phyloP scores from a whole-genome alignment of 805 yeast species.

The Cyberlindnera xylosilytica region DNA sequence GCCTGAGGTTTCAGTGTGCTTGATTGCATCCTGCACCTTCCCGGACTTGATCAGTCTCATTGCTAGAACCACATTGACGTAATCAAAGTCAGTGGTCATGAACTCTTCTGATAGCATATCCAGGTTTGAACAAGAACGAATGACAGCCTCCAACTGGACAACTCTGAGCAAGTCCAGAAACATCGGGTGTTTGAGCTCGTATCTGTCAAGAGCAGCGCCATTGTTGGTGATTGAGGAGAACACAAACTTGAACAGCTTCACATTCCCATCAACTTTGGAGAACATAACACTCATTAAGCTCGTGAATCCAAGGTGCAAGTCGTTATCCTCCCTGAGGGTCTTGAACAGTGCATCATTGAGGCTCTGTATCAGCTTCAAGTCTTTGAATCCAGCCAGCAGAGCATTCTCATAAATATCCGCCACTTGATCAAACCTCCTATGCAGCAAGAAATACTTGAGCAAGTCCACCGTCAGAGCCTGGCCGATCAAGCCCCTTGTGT shows the following conservation, averaged over 20 bases:
- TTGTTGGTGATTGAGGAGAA: slow-evolving; percentile 12
- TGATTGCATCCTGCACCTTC: slow-evolving; percentile 3
- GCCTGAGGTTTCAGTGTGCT: slow-evolving; percentile 7
- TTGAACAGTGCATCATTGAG: slow-evolving; percentile 11
- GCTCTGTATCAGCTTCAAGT: slow-evolving; percentile 2
- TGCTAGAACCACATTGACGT: slow-evolving; percentile 15
- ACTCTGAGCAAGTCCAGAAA: slow-evolving; percentile 14
- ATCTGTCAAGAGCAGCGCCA: slow-evolving; percentile 1
- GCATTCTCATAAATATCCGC: slow-evolving; percentile 11
- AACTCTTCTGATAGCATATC: slow-evolving; percentile 12
- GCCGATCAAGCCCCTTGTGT: slow-evolving; percentile 4
- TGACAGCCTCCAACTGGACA: slow-evolving; percentile 15
- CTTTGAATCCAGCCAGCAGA: slow-evolving; percentile 5
- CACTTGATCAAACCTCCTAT: slow-evolving; percentile 12
- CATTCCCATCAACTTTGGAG: slow-evolving; percentile 7
- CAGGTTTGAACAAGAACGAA: slow-evolving; percentile 12
- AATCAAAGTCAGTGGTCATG: slow-evolving; percentile 16
- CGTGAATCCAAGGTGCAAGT: slow-evolving; percentile 15
- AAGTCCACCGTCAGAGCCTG: slow-evolving; percentile 13
- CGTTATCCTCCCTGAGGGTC: slow-evolving; percentile 13
- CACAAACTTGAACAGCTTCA: slow-evolving; percentile 15
- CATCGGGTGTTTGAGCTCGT: slow-evolving; percentile 6
- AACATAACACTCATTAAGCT: slow-evolving; percentile 17
- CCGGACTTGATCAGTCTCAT: slow-evolving; percentile 8
- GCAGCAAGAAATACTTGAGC: slow-evolving; percentile 8